phyloP scores from a whole-genome alignment of 176 grass and related monocot species.

The Paspalum notatum region DNA sequence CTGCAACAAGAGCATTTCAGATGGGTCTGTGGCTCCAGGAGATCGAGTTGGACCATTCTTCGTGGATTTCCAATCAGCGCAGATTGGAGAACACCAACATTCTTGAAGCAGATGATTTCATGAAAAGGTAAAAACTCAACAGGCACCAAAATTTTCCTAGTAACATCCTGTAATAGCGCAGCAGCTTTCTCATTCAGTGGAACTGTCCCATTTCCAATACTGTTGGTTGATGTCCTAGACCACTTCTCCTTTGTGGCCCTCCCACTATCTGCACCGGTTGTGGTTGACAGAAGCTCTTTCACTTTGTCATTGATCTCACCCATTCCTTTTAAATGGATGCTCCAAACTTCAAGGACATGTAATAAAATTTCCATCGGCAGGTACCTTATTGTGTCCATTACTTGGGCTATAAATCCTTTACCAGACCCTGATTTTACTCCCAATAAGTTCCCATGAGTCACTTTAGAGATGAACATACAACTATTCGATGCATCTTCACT shows the following conservation, averaged over 20 bases:
- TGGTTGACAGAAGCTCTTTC: constrained; percentile 69
- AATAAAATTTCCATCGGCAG: constrained; percentile 63
- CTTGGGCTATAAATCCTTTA: constrained; percentile 59
- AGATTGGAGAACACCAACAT: constrained; percentile 73
- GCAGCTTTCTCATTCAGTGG: background rate
- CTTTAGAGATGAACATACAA: constrained; percentile 37
- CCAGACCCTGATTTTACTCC: constrained; percentile 41
- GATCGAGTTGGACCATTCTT: constrained; percentile 88
- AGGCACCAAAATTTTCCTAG: constrained; percentile 68
- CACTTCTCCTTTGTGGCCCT: constrained; percentile 54
- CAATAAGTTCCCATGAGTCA: constrained; percentile 34
- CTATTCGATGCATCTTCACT: constrained; percentile 41
- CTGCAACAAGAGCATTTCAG: constrained; percentile 77
- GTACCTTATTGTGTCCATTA: constrained; percentile 66
- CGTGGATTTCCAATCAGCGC: constrained; percentile 89
- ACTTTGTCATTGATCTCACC: constrained; percentile 71
- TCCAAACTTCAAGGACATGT: constrained; percentile 69
- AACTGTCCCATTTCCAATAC: background rate
- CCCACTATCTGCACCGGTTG: constrained; percentile 42
- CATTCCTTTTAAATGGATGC: constrained; percentile 59
- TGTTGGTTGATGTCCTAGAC: constrained; percentile 20
- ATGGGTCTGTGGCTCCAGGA: constrained; percentile 65
- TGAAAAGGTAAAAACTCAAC: constrained; percentile 72
- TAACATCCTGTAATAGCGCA: background rate
- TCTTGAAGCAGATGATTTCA: constrained; percentile 94